phyloP scores from a whole-genome alignment of 345 rosid species.

The Hypericum androsaemum region DNA sequence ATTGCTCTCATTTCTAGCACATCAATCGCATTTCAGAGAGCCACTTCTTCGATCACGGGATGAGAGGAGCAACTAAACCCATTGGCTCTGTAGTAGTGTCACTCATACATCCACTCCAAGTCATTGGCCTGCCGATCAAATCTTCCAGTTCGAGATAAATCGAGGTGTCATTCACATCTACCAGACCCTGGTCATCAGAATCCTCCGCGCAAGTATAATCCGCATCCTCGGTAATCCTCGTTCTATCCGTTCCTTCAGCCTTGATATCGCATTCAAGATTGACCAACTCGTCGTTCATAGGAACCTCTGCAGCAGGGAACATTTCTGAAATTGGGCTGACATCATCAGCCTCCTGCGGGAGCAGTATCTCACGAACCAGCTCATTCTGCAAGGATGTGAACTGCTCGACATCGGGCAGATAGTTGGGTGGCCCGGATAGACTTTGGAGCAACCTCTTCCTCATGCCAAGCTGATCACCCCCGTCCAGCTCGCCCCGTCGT shows the following conservation, averaged over 20 bases:
- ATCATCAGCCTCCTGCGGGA: conserved; percentile 12
- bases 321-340: conserved; percentile 10
- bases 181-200: conserved; percentile 8
- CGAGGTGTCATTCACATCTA: conserved; percentile 17
- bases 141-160: conserved; percentile 33
- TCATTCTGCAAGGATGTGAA: conserved; percentile 27
- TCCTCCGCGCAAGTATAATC: conserved; percentile 14
- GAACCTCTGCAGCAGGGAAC: background rate
- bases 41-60: no score
- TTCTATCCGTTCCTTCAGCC: conserved; percentile 7
- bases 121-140: conserved; percentile 14
- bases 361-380: conserved; percentile 14
- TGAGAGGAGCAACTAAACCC: conserved; percentile 9
- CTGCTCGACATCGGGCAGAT: conserved; percentile 17
- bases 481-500: conserved; percentile 24
- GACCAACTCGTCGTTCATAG: conserved; percentile 16
- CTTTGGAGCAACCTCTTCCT: conserved; percentile 26
- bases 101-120: conserved; percentile 1
- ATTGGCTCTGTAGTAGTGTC: conserved; percentile 13
- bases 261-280: conserved; percentile 13
- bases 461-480: conserved; percentile 20
- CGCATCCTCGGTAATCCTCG: conserved; percentile 5
- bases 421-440: conserved; percentile 9
- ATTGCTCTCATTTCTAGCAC: no score
- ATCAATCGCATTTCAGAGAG: no score